These are phyloP conservation scores for Aspergillus aculeatus DNA, from an alignment of 2,329 filamentous ascomycete species.

Conservation along the genomic window DNA sequence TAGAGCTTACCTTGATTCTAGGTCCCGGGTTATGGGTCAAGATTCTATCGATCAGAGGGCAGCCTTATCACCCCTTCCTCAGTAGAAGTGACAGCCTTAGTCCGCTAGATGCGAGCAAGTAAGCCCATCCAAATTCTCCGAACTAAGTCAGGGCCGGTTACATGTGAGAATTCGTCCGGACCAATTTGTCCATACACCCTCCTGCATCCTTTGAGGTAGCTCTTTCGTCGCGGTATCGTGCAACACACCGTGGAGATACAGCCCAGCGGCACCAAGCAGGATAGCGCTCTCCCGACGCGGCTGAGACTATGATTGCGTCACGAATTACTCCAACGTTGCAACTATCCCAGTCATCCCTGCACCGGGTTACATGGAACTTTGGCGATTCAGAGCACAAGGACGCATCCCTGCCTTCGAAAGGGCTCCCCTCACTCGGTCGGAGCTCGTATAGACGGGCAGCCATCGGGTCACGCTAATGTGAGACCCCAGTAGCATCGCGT, in stretches of 20 bases:
- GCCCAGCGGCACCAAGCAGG: conserved; percentile 4
- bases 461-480: conserved; percentile 4
- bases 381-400: background rate
- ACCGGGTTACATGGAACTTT: background rate
- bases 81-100: background rate
- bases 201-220: background rate
- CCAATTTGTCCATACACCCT: background rate
- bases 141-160: background rate
- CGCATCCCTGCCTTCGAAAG: background rate
- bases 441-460: conserved; percentile 14
- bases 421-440: conserved; percentile 4
- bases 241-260: background rate
- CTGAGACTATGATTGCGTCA: background rate
- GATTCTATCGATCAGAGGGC: background rate
- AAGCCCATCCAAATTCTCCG: background rate
- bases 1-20: background rate
- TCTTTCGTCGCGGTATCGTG: background rate
- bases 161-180: background rate
- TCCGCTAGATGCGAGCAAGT: background rate
- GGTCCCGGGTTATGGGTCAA: background rate
- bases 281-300: background rate
- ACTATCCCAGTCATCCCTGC: background rate
- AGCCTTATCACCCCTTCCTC: no score
- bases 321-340: background rate
- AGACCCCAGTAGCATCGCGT: background rate